Conservation (phyloP, 2,329 filamentous ascomycete species). For the Lachnellula cervina region DNA sequence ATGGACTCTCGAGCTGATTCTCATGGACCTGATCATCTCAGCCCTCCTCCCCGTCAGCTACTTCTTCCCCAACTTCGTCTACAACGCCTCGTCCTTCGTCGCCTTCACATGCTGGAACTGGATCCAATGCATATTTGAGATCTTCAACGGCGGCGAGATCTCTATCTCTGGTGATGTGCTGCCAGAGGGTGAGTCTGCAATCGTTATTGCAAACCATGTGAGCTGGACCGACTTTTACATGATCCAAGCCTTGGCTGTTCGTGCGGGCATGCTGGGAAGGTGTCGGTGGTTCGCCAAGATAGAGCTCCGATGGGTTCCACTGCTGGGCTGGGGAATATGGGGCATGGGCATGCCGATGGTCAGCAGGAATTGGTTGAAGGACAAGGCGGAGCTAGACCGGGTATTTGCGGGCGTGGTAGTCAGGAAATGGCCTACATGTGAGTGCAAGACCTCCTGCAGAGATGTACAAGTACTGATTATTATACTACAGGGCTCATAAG, state of each 20-base stretch:
- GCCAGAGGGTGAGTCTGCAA: conserved; percentile 51
- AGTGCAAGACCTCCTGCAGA: conserved; percentile 25
- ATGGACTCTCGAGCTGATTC: conserved; percentile 49
- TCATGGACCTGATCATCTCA: conserved; percentile 48
- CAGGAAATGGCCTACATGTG: conserved; percentile 53
- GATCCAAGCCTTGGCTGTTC: conserved; percentile 53
- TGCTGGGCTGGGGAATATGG: conserved; percentile 61
- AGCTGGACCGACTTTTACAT: conserved; percentile 61
- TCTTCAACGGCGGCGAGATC: conserved; percentile 48
- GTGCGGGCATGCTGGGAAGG: conserved; percentile 53
- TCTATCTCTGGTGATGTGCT: conserved; percentile 48
- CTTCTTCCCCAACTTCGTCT: conserved; percentile 45
- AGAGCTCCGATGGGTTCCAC: conserved; percentile 53
- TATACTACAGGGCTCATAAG: conserved; percentile 52
- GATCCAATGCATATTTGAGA: conserved; percentile 54
- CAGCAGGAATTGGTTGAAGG: conserved; percentile 53
- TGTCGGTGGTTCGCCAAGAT: conserved; percentile 60
- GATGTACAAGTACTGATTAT: conserved; percentile 1
- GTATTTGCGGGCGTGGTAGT: conserved; percentile 51
- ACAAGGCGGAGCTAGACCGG: conserved; percentile 50
- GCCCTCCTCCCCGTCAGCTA: conserved; percentile 44
- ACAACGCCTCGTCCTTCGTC: conserved; percentile 50
- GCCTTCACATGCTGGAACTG: conserved; percentile 52
- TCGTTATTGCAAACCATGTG: conserved; percentile 57
- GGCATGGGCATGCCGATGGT: conserved; percentile 62